phyloP scores from a whole-genome alignment of 2,329 filamentous ascomycete genomes.

The Trichoderma oligosporum region DNA sequence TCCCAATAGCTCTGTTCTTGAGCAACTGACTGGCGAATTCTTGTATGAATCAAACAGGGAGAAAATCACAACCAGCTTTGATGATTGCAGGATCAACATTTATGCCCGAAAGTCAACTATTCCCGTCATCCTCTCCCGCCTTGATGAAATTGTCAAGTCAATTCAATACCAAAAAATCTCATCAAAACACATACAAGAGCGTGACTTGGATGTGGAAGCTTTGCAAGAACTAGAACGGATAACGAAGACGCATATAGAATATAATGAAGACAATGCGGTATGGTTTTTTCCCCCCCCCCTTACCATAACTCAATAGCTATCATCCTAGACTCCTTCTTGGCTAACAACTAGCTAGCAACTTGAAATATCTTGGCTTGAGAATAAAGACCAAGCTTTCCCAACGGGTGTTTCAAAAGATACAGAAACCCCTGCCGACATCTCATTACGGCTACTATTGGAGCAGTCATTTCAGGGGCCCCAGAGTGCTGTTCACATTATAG shows the following conservation, averaged over 20 bases:
- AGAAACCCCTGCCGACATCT: slow-evolving; percentile 43
- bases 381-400: slow-evolving; percentile 19
- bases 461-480: slow-evolving; percentile 5
- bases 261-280: slow-evolving; percentile 25
- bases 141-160: slow-evolving; percentile 31
- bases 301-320: background rate
- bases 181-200: slow-evolving; percentile 22
- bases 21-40: slow-evolving; percentile 28
- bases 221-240: slow-evolving; percentile 32
- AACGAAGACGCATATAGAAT: slow-evolving; percentile 32
- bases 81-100: slow-evolving; percentile 30
- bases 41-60: slow-evolving; percentile 33
- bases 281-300: background rate
- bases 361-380: slow-evolving; percentile 43
- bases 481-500: slow-evolving; percentile 25
- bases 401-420: slow-evolving; percentile 21
- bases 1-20: background rate
- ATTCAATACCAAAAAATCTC: slow-evolving; percentile 30
- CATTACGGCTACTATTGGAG: slow-evolving; percentile 43
- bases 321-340: background rate
- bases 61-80: slow-evolving; percentile 25
- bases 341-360: slow-evolving; percentile 25
- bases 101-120: slow-evolving; percentile 30
- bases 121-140: slow-evolving; percentile 34
- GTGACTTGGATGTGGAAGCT: slow-evolving; percentile 23